phyloP scores from a whole-genome alignment of 768 basidiomycete genomes.

The Calvatia gigantea region DNA sequence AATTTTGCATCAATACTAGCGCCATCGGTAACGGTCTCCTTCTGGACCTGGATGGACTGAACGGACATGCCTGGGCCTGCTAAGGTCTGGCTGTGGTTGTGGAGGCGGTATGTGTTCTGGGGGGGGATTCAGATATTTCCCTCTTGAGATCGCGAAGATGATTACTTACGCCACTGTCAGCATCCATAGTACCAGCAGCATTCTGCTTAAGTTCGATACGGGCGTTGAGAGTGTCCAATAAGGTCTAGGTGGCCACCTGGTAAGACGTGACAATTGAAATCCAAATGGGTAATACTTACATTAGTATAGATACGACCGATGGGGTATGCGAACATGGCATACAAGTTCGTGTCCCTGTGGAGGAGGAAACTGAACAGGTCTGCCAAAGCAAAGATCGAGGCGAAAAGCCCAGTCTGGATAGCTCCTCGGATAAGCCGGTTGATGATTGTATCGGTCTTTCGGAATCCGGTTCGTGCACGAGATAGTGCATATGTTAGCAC shows the following conservation, averaged over 20 bases:
- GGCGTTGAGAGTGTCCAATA: conserved; percentile 37
- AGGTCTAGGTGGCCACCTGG: conserved; percentile 25
- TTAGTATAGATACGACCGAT: conserved; percentile 38
- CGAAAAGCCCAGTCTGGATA: conserved; percentile 45
- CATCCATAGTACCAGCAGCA: conserved; percentile 22
- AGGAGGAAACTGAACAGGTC: conserved; percentile 37
- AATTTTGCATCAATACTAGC: conserved; percentile 7
- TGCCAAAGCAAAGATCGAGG: conserved; percentile 40
- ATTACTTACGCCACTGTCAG: conserved; percentile 18
- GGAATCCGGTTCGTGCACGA: conserved; percentile 43
- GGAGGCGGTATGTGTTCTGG: conserved; percentile 21
- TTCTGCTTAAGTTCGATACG: conserved; percentile 27
- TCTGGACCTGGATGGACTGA: conserved; percentile 14
- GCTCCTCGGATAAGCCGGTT: conserved; percentile 46
- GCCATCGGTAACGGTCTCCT: conserved; percentile 14
- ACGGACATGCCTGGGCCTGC: conserved; percentile 13
- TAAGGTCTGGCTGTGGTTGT: conserved; percentile 20
- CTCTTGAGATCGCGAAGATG: not conserved
- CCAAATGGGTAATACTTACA: conserved; percentile 24
- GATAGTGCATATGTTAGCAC: conserved; percentile 24
- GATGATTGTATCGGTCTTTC: conserved; percentile 41
- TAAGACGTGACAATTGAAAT: not conserved
- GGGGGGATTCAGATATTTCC: conserved; percentile 10
- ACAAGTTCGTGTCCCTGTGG: conserved; percentile 23
- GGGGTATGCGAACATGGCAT: conserved; percentile 22